Percentiles rank a stretch among this genome's conserved stretches.
Evolutionary conservation across 495 filamentous ascomycete species (phyloP).

Genomic region (Haplographium delicatum): DNA sequence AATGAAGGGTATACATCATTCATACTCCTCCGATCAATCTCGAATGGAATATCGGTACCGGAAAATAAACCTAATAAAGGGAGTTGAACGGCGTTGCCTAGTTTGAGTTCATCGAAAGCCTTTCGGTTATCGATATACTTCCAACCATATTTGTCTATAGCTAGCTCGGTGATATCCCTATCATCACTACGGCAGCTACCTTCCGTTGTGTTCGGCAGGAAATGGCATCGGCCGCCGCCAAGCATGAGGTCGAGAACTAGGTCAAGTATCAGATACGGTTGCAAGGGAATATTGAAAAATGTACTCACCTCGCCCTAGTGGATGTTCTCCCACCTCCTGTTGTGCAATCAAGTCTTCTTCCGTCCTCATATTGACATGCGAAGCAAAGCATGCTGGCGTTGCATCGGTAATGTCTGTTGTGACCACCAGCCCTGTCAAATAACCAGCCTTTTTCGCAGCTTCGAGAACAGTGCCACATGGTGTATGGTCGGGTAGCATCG

Average conservation of each 20-base stretch:
- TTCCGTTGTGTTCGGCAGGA: constrained; percentile 70
- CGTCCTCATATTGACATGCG: constrained; percentile 71
- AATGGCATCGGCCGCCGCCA: constrained; percentile 90
- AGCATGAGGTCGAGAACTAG: constrained; percentile 86
- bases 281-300: neutral
- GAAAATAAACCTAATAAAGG: constrained; percentile 88
- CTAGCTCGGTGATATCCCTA: constrained; percentile 22
- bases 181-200: constrained; percentile 63
- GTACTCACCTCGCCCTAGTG: constrained; percentile 55
- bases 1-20: constrained; percentile 80
- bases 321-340: constrained; percentile 83
- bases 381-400: constrained; percentile 93
- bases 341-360: constrained; percentile 89
- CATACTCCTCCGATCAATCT: constrained; percentile 78
- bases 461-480: constrained; percentile 94
- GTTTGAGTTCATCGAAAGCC: constrained; percentile 71
- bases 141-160: constrained; percentile 62
- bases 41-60: constrained; percentile 76
- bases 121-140: constrained; percentile 65
- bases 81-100: constrained; percentile 67
- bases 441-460: constrained; percentile 85
- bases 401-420: constrained; percentile 95
- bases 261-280: neutral
- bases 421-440: constrained; percentile 89
- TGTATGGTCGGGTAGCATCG: constrained; percentile 73